Conservation (phyloP, 2,329 filamentous ascomycete genomes). For the Neofusicoccum sp. region DNA sequence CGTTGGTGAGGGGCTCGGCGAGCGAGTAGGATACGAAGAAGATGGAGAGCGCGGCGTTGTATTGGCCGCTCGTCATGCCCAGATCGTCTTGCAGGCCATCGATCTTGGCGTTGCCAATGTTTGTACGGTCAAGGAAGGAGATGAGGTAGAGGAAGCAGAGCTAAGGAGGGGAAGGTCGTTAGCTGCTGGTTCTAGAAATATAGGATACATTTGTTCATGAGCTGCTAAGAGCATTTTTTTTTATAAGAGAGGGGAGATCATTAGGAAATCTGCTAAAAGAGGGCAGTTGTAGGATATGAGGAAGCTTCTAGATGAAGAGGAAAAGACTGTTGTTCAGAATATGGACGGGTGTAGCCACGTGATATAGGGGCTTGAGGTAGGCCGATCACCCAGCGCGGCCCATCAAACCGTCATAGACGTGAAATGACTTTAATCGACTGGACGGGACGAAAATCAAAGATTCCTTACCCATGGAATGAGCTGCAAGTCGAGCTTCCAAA, state of each 20-base stretch:
- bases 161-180: slow-evolving; percentile 31
- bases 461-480: slow-evolving; percentile 60
- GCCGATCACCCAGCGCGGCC: no score
- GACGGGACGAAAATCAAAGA: background rate
- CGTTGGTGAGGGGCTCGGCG: slow-evolving; percentile 77
- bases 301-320: no score
- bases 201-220: no score
- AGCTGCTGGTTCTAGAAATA: background rate
- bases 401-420: no score
- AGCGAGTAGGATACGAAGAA: slow-evolving; percentile 86
- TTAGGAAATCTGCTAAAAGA: no score
- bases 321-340: no score
- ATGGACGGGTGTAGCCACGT: background rate
- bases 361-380: no score
- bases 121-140: slow-evolving; percentile 71
- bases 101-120: slow-evolving; percentile 68
- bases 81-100: slow-evolving; percentile 63
- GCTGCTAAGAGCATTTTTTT: no score
- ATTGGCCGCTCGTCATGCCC: slow-evolving; percentile 64
- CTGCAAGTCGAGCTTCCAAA: slow-evolving; percentile 63
- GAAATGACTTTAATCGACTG: no score
- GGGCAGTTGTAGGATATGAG: no score
- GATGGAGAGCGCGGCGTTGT: slow-evolving; percentile 75
- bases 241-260: no score
- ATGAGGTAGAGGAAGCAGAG: slow-evolving; percentile 73